Conservation (phyloP, 2,329 filamentous ascomycete genomes). For the Aspergillus proliferans region DNA sequence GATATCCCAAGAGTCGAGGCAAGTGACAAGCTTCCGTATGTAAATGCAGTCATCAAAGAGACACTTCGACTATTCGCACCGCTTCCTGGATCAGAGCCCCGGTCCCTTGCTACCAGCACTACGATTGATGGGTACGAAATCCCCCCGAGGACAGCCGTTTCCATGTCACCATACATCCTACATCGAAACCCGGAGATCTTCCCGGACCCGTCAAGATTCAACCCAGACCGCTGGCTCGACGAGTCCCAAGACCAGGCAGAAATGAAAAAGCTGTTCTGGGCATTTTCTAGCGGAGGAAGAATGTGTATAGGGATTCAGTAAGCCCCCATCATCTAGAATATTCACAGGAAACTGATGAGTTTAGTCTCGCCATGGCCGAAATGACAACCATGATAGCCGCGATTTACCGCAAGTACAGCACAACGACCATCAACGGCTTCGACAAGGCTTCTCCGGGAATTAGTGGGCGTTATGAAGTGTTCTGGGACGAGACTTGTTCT, state of each 20-base stretch:
- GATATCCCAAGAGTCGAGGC: conserved; percentile 31
- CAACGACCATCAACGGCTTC: conserved; percentile 20
- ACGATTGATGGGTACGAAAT: conserved; percentile 31
- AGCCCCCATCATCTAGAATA: conserved; percentile 1
- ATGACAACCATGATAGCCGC: conserved; percentile 44
- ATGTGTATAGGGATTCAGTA: conserved; percentile 38
- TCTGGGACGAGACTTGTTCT: conserved; percentile 19
- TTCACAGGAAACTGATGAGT: too few species aligned
- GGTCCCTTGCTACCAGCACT: conserved; percentile 25
- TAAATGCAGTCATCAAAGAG: conserved; percentile 48
- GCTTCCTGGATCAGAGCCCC: conserved; percentile 45
- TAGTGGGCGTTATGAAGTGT: conserved; percentile 26
- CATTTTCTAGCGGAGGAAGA: conserved; percentile 35
- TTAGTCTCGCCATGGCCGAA: conserved; percentile 46
- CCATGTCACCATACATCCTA: conserved; percentile 26
- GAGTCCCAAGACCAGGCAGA: conserved; percentile 12
- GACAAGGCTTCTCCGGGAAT: conserved; percentile 18
- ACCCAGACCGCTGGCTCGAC: conserved; percentile 28
- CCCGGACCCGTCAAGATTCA: conserved; percentile 18
- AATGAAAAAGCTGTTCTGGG: conserved; percentile 34
- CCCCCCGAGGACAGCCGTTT: conserved; percentile 27
- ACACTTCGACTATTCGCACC: conserved; percentile 46
- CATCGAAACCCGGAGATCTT: conserved; percentile 31
- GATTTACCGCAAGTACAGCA: conserved; percentile 41
- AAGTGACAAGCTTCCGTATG: conserved; percentile 37